phyloP scores from a whole-genome alignment of 768 basidiomycete genomes.

The Mrakia gelida region DNA sequence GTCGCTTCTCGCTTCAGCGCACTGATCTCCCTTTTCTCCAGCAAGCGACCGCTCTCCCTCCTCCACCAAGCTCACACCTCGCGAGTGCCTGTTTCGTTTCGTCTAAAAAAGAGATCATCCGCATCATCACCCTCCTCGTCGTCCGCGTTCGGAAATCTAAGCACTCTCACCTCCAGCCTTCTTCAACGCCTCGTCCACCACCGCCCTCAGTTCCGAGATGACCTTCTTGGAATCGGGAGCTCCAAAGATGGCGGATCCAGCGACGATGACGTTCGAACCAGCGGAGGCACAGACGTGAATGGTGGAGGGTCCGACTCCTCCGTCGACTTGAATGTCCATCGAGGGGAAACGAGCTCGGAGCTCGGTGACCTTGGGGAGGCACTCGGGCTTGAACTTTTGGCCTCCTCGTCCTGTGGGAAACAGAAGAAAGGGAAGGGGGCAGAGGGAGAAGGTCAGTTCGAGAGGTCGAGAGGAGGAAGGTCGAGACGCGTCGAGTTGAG shows the following conservation, averaged over 20 bases:
- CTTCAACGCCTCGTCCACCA: constrained; percentile 55
- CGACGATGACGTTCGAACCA: constrained; percentile 95
- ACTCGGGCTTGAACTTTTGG: constrained; percentile 90
- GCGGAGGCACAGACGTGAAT: constrained; percentile 83
- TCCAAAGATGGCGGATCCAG: constrained; percentile 90
- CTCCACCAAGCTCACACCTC: too few species aligned
- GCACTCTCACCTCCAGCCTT: constrained; percentile 13
- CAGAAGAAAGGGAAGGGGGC: not conserved
- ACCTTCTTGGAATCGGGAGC: constrained; percentile 73
- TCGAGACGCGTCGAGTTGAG: not conserved
- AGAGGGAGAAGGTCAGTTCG: not conserved
- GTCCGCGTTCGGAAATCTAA: not conserved
- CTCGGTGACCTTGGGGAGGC: constrained; percentile 86
- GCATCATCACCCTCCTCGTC: not conserved
- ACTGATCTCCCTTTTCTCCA: too few species aligned
- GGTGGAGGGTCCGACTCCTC: constrained; percentile 90
- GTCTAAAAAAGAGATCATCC: not conserved
- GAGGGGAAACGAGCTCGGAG: constrained; percentile 83
- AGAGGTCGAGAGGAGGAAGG: not conserved
- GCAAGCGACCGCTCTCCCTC: too few species aligned
- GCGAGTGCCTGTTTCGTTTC: too few species aligned
- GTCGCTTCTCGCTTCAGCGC: too few species aligned
- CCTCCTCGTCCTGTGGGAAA: constrained; percentile 69
- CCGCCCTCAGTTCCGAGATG: constrained; percentile 65
- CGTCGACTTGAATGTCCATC: constrained; percentile 97